Percentiles rank a stretch among this genome's conserved stretches.
These are phyloP conservation scores for Bipolaris oryzae DNA, from an alignment of 2,329 filamentous ascomycete genomes.

Conservation along the genomic window DNA sequence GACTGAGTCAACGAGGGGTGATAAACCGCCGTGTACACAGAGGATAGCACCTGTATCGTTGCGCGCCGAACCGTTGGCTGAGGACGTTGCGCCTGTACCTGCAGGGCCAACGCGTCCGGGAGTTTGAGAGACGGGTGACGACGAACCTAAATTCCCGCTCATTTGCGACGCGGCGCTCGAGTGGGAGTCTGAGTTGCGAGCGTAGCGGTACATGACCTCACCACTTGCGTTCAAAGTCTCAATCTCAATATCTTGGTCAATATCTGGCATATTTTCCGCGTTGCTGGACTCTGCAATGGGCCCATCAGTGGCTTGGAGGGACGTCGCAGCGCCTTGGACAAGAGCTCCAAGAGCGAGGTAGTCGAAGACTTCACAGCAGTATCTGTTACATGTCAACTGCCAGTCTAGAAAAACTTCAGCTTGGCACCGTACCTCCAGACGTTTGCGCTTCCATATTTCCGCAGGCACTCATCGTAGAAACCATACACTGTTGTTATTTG, in stretches of 20 bases:
- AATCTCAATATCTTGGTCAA: constrained; percentile 81
- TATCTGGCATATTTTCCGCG: constrained; percentile 55
- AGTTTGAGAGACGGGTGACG: constrained; percentile 45
- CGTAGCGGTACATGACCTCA: constrained; percentile 75
- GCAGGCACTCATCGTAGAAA: constrained; percentile 78
- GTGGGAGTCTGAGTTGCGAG: constrained; percentile 55
- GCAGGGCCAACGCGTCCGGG: constrained; percentile 70
- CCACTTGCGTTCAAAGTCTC: constrained; percentile 89
- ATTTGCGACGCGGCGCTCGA: constrained; percentile 39
- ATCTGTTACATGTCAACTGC: constrained; percentile 33
- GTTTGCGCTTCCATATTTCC: constrained; percentile 88
- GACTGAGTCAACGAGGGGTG: constrained; percentile 87
- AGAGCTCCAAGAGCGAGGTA: constrained; percentile 91
- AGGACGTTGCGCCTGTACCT: constrained; percentile 77
- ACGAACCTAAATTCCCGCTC: constrained; percentile 43
- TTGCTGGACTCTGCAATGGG: constrained; percentile 57
- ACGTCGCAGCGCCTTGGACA: constrained; percentile 79
- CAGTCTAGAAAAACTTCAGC: not conserved
- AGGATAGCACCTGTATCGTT: constrained; percentile 73
- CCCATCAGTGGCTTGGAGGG: constrained; percentile 66
- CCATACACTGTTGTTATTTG: constrained; percentile 98
- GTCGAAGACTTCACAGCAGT: constrained; percentile 98
- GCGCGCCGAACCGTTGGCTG: constrained; percentile 61
- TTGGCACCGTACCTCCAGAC: constrained; percentile 68
- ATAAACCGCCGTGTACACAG: constrained; percentile 93